These are phyloP conservation scores for Pterocarpus macrocarpus DNA, from an alignment of 306 rosid genomes.

Conservation along the genomic window DNA sequence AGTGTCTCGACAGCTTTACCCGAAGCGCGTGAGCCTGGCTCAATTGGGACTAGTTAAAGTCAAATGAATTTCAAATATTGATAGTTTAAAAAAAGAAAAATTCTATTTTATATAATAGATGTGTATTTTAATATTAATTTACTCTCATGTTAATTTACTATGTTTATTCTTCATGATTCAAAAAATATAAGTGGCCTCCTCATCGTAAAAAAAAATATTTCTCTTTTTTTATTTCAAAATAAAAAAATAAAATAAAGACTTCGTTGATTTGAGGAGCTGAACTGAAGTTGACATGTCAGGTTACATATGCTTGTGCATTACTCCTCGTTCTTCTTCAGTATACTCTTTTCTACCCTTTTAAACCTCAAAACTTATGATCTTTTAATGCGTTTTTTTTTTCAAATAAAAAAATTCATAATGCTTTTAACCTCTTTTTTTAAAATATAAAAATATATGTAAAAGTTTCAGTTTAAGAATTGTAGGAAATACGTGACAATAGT, in stretches of 20 bases:
- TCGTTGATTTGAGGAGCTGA: not conserved
- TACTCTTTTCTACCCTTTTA: not conserved
- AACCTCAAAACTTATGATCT: not conserved
- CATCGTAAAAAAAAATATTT: not conserved
- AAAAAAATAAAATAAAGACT: not conserved
- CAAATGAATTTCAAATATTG: too few relatives aligned
- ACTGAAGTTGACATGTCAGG: not conserved
- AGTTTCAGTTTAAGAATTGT: not conserved
- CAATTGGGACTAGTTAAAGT: too few relatives aligned
- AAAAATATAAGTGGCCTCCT: too few relatives aligned
- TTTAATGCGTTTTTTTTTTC: not conserved
- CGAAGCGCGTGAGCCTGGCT: too few relatives aligned
- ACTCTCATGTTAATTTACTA: too few relatives aligned
- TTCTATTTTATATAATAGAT: too few relatives aligned
- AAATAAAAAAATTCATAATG: too few relatives aligned
- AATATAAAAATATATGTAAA: not conserved
- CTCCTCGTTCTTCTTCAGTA: not conserved
- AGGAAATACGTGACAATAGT: slow-evolving; percentile 38
- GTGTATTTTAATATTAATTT: too few relatives aligned
- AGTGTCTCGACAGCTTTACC: too few relatives aligned
- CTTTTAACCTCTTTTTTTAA: too few relatives aligned
- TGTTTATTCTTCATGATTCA: too few relatives aligned
- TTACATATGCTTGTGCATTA: not conserved
- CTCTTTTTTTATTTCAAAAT: not conserved
- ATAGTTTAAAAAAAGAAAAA: too few relatives aligned